A percentile compares a stretch with the other conserved stretches of the same genome.
Evolutionary conservation across 805 yeast genomes (phyloP).

Genomic region (Saccharomycopsis capsularis): DNA sequence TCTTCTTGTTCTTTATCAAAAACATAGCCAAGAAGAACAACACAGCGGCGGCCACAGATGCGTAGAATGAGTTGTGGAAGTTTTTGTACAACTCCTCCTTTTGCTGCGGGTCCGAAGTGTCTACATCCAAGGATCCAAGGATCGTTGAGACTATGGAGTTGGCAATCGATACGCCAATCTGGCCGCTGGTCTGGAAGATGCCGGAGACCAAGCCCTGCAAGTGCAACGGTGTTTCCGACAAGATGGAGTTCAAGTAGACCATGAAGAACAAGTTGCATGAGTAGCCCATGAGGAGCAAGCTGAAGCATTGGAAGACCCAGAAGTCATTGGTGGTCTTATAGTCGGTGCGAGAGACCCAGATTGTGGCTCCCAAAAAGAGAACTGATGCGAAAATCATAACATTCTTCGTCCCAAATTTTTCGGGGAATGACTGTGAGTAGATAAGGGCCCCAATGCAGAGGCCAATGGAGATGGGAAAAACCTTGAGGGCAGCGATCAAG

Average conservation of each 20-base stretch:
- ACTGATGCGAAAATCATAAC: background rate
- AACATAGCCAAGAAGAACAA: background rate
- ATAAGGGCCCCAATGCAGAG: slow-evolving; percentile 22
- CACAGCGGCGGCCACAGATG: background rate
- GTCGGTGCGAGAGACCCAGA: slow-evolving; percentile 10
- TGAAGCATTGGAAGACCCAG: slow-evolving; percentile 12
- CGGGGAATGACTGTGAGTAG: background rate
- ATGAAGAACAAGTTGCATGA: slow-evolving; percentile 28
- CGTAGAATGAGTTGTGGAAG: background rate
- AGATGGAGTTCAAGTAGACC: slow-evolving; percentile 30
- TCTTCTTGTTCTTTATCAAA: background rate
- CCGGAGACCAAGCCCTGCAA: slow-evolving; percentile 36
- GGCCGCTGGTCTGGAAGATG: slow-evolving; percentile 31
- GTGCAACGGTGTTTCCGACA: slow-evolving; percentile 31
- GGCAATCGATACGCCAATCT: slow-evolving; percentile 30
- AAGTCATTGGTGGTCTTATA: slow-evolving; percentile 1
- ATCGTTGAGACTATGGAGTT: slow-evolving; percentile 27
- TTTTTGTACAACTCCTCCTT: background rate
- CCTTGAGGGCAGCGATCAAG: slow-evolving; percentile 32
- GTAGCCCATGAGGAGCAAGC: slow-evolving; percentile 23
- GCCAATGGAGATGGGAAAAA: slow-evolving; percentile 31
- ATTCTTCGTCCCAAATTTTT: background rate
- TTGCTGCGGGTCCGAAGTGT: background rate
- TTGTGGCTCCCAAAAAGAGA: slow-evolving; percentile 17
- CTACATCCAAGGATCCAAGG: slow-evolving; percentile 24